Percentiles rank a stretch among this genome's conserved stretches.
Conservation (phyloP, 192 early-diverging fungal species). For the Backusella tuberculispora region DNA sequence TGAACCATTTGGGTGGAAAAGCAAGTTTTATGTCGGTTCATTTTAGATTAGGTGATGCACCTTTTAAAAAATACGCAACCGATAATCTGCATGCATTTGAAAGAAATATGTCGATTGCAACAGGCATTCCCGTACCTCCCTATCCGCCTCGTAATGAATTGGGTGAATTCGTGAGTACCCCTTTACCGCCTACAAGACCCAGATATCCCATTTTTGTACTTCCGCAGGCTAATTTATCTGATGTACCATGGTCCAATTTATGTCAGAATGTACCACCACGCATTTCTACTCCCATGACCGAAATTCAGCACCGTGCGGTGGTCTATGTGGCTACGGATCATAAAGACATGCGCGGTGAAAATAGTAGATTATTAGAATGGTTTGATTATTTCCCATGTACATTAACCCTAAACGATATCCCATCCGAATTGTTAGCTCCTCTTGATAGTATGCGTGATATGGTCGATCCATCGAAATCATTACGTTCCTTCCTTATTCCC, state of each 20-base stretch:
- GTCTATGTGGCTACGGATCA: constrained; percentile 59
- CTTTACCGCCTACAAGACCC: constrained; percentile 6
- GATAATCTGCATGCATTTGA: constrained; percentile 18
- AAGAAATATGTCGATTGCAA: constrained; percentile 18
- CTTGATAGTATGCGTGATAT: constrained; percentile 35
- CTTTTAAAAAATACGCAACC: constrained; percentile 18
- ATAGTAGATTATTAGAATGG: constrained; percentile 31
- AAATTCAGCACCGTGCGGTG: constrained; percentile 25
- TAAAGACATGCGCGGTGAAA: constrained; percentile 41
- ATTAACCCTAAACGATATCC: constrained; percentile 49
- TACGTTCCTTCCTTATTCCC: constrained; percentile 31
- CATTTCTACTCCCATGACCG: neutral
- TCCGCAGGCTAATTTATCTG: neutral
- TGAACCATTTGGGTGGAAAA: constrained; percentile 48
- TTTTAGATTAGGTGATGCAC: constrained; percentile 34
- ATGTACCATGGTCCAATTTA: constrained; percentile 2
- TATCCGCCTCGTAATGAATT: constrained; percentile 11
- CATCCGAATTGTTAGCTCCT: constrained; percentile 30
- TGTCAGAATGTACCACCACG: constrained; percentile 16
- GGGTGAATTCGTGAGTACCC: neutral
- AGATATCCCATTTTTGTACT: neutral
- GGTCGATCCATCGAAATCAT: constrained; percentile 33
- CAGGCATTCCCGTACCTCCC: constrained; percentile 23
- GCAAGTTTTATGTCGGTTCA: constrained; percentile 49
- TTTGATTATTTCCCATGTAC: constrained; percentile 50